phyloP scores from a whole-genome alignment of 768 basidiomycete genomes.

The Heimioporus sp. region DNA sequence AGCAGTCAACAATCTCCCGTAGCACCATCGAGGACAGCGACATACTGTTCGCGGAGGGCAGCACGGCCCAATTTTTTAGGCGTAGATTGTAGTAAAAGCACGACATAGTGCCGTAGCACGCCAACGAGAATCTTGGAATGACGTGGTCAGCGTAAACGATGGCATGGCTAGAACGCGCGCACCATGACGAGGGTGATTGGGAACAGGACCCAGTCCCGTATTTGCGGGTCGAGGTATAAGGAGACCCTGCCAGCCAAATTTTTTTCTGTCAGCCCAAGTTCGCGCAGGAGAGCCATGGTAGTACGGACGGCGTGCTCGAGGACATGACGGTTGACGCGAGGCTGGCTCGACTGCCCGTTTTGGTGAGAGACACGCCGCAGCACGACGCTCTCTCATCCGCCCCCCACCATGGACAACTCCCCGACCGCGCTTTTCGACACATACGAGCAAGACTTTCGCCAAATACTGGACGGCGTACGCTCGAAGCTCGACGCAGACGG shows the following conservation, averaged over 20 bases:
- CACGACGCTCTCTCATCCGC: conserved; percentile 4
- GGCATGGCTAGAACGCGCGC: conserved; percentile 21
- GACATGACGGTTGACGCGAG: conserved; percentile 36
- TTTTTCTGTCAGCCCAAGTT: conserved; percentile 6
- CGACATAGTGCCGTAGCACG: conserved; percentile 88
- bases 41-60: conserved; percentile 92
- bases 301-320: conserved; percentile 23
- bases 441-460: conserved; percentile 90
- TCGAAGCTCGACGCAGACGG: conserved; percentile 74
- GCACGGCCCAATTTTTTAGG: conserved; percentile 79
- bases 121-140: conserved; percentile 80
- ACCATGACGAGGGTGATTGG: conserved; percentile 98
- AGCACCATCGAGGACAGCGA: conserved; percentile 13
- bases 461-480: conserved; percentile 72
- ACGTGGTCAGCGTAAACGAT: conserved; percentile 3
- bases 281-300: conserved; percentile 1
- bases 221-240: conserved; percentile 89
- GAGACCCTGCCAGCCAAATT: conserved; percentile 35
- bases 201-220: conserved; percentile 91
- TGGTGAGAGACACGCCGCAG: conserved; percentile 18
- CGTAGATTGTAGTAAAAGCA: conserved; percentile 75
- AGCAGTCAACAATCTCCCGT: conserved; percentile 20
- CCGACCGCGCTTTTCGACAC: conserved; percentile 86
- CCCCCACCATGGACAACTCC: conserved; percentile 66
- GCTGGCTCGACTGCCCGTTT: conserved; percentile 23